These are phyloP conservation scores for Trifolium dubium DNA, from an alignment of 306 rosid species.

Conservation along the genomic window DNA sequence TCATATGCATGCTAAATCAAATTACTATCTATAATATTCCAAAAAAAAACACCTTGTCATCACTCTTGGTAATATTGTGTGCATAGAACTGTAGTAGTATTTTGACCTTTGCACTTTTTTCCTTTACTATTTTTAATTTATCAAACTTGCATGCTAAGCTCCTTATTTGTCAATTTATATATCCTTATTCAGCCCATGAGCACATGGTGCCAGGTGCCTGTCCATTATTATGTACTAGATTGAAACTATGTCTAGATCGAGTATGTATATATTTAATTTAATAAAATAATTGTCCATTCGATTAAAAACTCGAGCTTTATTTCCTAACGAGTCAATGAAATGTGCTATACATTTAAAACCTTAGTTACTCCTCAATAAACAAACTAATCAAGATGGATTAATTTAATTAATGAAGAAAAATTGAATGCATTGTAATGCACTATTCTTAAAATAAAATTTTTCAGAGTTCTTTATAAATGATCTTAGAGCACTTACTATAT, in stretches of 20 bases:
- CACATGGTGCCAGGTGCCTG: constrained; percentile 13
- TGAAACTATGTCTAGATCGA: neutral
- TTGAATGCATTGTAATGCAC: too few relatives aligned
- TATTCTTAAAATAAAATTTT: too few relatives aligned
- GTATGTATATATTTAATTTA: neutral
- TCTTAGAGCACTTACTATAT: too few relatives aligned
- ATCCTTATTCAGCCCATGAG: neutral
- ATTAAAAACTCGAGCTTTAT: neutral
- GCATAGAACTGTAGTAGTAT: neutral
- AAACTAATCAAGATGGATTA: neutral
- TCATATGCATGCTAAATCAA: neutral
- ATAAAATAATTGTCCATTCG: neutral
- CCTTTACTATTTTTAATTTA: neutral
- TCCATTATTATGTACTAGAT: constrained; percentile 1
- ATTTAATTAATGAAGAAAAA: neutral
- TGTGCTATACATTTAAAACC: neutral
- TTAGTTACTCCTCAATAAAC: too few relatives aligned
- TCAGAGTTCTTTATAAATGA: too few relatives aligned
- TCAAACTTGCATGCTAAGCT: neutral
- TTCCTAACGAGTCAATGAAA: neutral
- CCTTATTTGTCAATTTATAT: neutral
- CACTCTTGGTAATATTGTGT: neutral
- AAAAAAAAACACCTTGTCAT: neutral
- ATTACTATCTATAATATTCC: neutral
- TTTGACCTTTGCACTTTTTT: neutral